Conservation (phyloP, 495 filamentous ascomycete species). For the Bacidia rubella region DNA sequence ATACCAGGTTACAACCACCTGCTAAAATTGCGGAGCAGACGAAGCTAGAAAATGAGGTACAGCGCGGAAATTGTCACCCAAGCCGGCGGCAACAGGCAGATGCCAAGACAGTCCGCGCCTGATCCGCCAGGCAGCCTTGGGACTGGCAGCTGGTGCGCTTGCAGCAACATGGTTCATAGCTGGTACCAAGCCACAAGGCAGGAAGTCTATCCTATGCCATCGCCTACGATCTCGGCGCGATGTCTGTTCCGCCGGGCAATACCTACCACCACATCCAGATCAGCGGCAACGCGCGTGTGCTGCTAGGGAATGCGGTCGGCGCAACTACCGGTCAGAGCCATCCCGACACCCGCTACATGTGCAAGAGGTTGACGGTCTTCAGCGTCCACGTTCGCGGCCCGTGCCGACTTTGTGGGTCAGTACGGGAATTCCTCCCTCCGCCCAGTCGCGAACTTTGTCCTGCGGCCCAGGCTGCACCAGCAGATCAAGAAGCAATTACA, state of each 20-base stretch:
- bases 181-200: no score
- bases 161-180: no score
- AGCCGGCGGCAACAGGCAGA: no score
- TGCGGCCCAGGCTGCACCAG: background rate
- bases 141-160: no score
- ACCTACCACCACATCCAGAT: constrained; percentile 1
- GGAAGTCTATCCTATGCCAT: no score
- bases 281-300: background rate
- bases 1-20: background rate
- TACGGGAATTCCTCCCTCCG: background rate
- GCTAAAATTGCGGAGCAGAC: background rate
- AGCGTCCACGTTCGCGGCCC: background rate
- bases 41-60: no score
- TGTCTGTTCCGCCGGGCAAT: background rate
- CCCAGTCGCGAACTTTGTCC: constrained; percentile 1
- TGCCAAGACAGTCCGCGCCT: no score
- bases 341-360: background rate
- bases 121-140: no score
- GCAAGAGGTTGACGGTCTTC: background rate
- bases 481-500: constrained; percentile 4
- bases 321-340: background rate
- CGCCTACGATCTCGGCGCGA: no score
- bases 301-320: background rate
- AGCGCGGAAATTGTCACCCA: no score
- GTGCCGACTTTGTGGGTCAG: background rate